A percentile compares a stretch with the other conserved stretches of the same genome.
phyloP scores from a whole-genome alignment of 345 rosid species.

The Melaleuca quinquenervia region DNA sequence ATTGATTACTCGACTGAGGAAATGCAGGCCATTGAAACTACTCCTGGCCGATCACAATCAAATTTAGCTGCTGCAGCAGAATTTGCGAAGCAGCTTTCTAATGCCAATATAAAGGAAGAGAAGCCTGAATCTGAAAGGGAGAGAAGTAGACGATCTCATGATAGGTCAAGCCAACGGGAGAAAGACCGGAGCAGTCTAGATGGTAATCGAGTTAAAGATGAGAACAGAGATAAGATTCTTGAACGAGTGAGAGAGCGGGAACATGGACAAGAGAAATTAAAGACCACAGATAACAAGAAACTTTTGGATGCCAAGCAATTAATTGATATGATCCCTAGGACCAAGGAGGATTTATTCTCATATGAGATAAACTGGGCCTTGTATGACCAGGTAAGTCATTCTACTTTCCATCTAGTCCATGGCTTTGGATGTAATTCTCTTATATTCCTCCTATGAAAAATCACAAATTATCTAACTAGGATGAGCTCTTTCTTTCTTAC shows the following conservation, averaged over 20 bases:
- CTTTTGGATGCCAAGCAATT: constrained; percentile 90
- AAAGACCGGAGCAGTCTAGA: constrained; percentile 45
- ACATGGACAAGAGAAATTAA: constrained; percentile 52
- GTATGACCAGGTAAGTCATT: constrained; percentile 66
- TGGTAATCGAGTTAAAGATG: constrained; percentile 36
- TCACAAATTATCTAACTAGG: background rate
- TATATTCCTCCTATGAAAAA: background rate
- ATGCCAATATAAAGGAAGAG: constrained; percentile 60
- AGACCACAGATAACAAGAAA: constrained; percentile 66
- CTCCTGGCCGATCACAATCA: constrained; percentile 56
- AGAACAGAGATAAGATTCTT: constrained; percentile 28
- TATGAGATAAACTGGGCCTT: constrained; percentile 87
- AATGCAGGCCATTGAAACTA: constrained; percentile 57
- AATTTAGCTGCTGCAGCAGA: constrained; percentile 91
- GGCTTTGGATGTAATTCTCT: background rate
- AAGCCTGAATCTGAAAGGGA: constrained; percentile 64
- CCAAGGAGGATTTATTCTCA: constrained; percentile 88
- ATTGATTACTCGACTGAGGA: constrained; percentile 95
- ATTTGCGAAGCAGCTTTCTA: constrained; percentile 80
- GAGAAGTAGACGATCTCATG: constrained; percentile 62
- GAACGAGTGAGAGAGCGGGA: constrained; percentile 51
- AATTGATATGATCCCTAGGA: constrained; percentile 97
- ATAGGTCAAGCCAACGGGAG: constrained; percentile 59
- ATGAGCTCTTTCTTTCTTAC: background rate
- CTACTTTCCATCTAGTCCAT: background rate